Evolutionary conservation across 1,284 basidiomycete species (phyloP).

Genomic region (Cryptococcus sp.): DNA sequence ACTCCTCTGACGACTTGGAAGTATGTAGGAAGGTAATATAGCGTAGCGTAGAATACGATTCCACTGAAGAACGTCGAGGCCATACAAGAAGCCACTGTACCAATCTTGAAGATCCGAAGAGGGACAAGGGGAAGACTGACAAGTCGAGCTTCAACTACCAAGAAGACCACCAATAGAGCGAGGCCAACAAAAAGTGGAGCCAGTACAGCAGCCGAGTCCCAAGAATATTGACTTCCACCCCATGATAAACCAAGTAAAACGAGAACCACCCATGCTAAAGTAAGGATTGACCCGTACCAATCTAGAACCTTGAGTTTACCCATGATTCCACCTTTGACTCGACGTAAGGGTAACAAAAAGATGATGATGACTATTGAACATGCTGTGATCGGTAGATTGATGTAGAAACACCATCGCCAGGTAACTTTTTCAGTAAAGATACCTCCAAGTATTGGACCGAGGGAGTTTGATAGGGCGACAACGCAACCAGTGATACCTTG

Average conservation of each 20-base stretch:
- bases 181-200: conserved; percentile 60
- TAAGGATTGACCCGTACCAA: conserved; percentile 59
- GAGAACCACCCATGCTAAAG: conserved; percentile 59
- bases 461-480: conserved; percentile 39
- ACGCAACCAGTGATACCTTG: conserved; percentile 44
- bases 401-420: conserved; percentile 58
- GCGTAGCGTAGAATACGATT: conserved; percentile 38
- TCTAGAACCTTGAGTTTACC: conserved; percentile 64
- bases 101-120: conserved; percentile 66
- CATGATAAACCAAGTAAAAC: conserved; percentile 68
- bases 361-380: conserved; percentile 56
- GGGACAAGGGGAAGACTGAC: conserved; percentile 65
- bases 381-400: conserved; percentile 60
- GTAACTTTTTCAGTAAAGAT: conserved; percentile 40
- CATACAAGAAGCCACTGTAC: conserved; percentile 65
- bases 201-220: conserved; percentile 61
- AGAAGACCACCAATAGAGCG: conserved; percentile 57
- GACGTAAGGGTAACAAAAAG: conserved; percentile 62
- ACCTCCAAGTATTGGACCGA: conserved; percentile 47
- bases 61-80: conserved; percentile 63
- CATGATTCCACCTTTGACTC: conserved; percentile 58
- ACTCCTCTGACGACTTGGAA: conserved; percentile 67
- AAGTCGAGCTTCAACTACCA: conserved; percentile 67
- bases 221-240: conserved; percentile 67
- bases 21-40: conserved; percentile 62